Conservation (phyloP, 352 stramenopile genomes). For the Pythium dissotocum region DNA sequence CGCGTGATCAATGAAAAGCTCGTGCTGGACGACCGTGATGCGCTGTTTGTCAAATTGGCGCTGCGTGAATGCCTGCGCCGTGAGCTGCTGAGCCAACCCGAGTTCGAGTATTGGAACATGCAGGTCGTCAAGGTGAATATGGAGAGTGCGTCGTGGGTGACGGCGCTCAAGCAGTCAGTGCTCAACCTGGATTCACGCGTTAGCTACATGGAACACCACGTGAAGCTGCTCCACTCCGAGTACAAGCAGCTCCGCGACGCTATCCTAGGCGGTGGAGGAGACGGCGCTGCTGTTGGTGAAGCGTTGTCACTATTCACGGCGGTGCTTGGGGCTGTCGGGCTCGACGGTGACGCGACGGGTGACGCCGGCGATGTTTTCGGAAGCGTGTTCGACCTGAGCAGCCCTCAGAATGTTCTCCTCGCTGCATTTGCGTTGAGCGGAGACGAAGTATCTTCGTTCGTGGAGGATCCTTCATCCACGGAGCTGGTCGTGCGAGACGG, state of each 20-base stretch:
- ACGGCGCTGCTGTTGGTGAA: neutral
- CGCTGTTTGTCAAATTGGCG: slow-evolving; percentile 16
- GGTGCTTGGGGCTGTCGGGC: neutral
- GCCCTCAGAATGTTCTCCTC: slow-evolving; percentile 10
- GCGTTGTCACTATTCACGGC: slow-evolving; percentile 9
- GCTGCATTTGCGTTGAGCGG: neutral
- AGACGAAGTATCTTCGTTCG: neutral
- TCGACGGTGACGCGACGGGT: neutral
- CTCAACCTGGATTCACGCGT: slow-evolving; percentile 3
- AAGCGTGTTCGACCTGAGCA: slow-evolving; percentile 1
- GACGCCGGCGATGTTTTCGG: neutral
- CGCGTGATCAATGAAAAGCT: slow-evolving; percentile 23
- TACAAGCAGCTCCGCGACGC: slow-evolving; percentile 9
- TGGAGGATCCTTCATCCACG: neutral
- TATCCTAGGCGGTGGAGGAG: neutral
- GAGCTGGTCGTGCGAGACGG: neutral
- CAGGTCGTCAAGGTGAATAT: slow-evolving; percentile 22
- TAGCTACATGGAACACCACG: neutral
- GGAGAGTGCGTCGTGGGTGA: slow-evolving; percentile 17
- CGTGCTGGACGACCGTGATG: slow-evolving; percentile 14
- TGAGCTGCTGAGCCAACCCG: neutral
- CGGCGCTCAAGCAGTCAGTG: slow-evolving; percentile 11
- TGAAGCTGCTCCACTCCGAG: neutral
- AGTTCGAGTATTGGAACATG: slow-evolving; percentile 16
- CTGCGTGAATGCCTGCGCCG: slow-evolving; percentile 12